Evolutionary conservation across 148 eudicot species (phyloP).

Genomic region (Dysphania ambrosioides): DNA sequence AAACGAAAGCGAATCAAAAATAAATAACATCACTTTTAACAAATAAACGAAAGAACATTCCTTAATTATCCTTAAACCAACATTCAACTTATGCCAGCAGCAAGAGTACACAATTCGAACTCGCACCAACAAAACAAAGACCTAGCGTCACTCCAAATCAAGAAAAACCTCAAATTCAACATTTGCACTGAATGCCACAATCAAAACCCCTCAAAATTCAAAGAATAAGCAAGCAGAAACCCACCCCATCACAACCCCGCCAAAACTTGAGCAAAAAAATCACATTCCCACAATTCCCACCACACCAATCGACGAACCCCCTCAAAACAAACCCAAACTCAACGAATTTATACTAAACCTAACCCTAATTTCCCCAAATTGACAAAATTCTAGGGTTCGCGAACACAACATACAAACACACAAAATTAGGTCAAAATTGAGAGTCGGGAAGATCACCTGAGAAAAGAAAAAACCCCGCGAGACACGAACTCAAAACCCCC

Average conservation of each 20-base stretch:
- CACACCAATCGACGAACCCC: slow-evolving; percentile 10
- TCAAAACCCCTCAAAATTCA: slow-evolving; percentile 14
- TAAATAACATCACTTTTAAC: background rate
- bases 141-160: slow-evolving; percentile 4
- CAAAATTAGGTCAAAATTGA: slow-evolving; percentile 35
- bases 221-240: background rate
- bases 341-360: slow-evolving; percentile 11
- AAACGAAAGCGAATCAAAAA: background rate
- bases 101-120: slow-evolving; percentile 9
- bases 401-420: background rate
- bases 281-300: background rate
- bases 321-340: slow-evolving; percentile 8
- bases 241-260: slow-evolving; percentile 16
- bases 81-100: background rate
- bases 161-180: background rate
- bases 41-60: background rate
- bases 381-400: slow-evolving; percentile 33
- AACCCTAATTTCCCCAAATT: slow-evolving; percentile 26
- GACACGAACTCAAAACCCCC: slow-evolving; percentile 19
- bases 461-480: slow-evolving; percentile 10
- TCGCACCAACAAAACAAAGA: slow-evolving; percentile 11
- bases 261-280: slow-evolving; percentile 17
- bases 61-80: slow-evolving; percentile 7
- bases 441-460: slow-evolving; percentile 34
- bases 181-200: slow-evolving; percentile 27